Percentiles rank a stretch among this genome's conserved stretches.
Conservation (phyloP, 176 grass and related monocot genomes). For the Cenchrus purpureus region DNA sequence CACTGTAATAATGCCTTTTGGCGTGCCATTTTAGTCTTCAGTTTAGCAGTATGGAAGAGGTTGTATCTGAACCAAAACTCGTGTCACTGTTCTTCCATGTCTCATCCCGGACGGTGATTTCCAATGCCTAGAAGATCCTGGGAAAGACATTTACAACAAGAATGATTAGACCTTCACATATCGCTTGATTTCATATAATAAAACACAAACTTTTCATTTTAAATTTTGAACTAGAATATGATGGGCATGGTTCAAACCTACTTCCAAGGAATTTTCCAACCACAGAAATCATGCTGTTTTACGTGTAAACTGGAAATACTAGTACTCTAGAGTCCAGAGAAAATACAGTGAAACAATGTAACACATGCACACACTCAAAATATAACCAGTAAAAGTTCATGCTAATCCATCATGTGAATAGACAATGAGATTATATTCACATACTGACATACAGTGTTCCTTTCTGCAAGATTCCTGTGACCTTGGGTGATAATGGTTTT, state of each 20-base stretch:
- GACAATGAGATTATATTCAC: neutral
- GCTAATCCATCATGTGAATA: neutral
- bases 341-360: neutral
- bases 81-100: neutral
- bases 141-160: neutral
- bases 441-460: neutral
- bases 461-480: neutral
- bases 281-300: neutral
- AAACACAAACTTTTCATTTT: slow-evolving; percentile 14
- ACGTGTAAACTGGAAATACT: neutral
- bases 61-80: slow-evolving; percentile 20
- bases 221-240: neutral
- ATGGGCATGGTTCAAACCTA: slow-evolving; percentile 2
- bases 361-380: neutral
- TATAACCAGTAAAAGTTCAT: neutral
- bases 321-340: neutral
- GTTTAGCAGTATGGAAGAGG: slow-evolving; percentile 18
- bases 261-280: neutral
- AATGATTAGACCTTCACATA: neutral
- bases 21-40: slow-evolving; percentile 17
- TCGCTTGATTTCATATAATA: slow-evolving; percentile 9
- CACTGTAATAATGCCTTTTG: neutral
- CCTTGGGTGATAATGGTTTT: neutral
- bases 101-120: slow-evolving; percentile 53
- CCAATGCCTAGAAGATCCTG: slow-evolving; percentile 94